A percentile compares a stretch with the other conserved stretches of the same genome.
Evolutionary conservation across 306 rosid genomes (phyloP).

Genomic region (Trichosanthes truncata): DNA sequence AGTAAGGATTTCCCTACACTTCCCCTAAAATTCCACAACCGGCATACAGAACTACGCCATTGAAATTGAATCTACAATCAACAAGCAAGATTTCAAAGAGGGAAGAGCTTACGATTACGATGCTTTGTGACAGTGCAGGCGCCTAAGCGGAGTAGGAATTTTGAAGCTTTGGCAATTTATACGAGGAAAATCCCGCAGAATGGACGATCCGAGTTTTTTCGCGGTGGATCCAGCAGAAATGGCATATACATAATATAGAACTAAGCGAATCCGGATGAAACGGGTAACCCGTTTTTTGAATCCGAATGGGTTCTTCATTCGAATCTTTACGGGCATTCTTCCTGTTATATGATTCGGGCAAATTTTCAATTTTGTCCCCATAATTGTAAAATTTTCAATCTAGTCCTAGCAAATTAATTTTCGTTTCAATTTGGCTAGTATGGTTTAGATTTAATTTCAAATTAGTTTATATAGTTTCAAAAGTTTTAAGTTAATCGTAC

Average conservation of each 20-base stretch:
- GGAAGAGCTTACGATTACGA: not conserved
- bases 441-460: too few relatives aligned
- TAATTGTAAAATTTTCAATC: too few relatives aligned
- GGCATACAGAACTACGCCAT: not conserved
- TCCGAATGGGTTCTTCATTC: not conserved
- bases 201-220: not conserved
- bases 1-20: not conserved
- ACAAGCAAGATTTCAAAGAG: not conserved
- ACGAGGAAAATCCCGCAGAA: not conserved
- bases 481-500: too few relatives aligned
- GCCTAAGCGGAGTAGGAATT: not conserved
- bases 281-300: not conserved
- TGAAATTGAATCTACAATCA: not conserved
- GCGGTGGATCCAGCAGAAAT: not conserved
- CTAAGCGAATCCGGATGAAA: not conserved
- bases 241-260: not conserved
- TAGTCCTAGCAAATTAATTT: too few relatives aligned
- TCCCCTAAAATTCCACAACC: not conserved
- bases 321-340: not conserved
- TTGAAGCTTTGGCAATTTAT: slow-evolving; percentile 3
- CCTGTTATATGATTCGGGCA: too few relatives aligned
- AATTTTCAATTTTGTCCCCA: too few relatives aligned
- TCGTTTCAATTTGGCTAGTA: too few relatives aligned
- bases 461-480: too few relatives aligned
- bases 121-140: not conserved